Evolutionary conservation across 1,139 yeast species (phyloP).

Genomic region (Geotrichum cucujoidarum): DNA sequence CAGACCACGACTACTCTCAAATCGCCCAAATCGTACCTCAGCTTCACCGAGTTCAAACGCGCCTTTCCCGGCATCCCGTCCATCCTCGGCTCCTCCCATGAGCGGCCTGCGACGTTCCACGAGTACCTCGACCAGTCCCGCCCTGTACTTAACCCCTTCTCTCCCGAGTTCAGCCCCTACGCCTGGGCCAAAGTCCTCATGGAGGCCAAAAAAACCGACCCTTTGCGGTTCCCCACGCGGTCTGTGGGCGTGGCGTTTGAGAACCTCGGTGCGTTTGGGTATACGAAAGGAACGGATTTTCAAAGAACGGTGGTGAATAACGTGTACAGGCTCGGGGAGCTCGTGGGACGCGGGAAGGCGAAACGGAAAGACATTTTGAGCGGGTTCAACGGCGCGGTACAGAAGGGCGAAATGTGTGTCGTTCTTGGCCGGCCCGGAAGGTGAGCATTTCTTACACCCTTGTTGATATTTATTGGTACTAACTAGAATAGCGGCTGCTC

Average conservation of each 20-base stretch:
- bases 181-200: slow-evolving; percentile 72
- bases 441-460: slow-evolving; percentile 7
- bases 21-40: neutral
- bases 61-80: neutral
- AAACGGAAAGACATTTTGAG: slow-evolving; percentile 52
- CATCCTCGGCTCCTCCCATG: neutral
- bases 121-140: slow-evolving; percentile 4
- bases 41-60: neutral
- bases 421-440: slow-evolving; percentile 75
- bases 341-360: slow-evolving; percentile 31
- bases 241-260: slow-evolving; percentile 59
- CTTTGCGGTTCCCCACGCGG: slow-evolving; percentile 56
- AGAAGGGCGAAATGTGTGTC: slow-evolving; percentile 70
- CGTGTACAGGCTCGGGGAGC: neutral
- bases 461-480: slow-evolving; percentile 8
- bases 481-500: slow-evolving; percentile 66
- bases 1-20: neutral
- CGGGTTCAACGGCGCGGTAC: slow-evolving; percentile 61
- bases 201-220: slow-evolving; percentile 50
- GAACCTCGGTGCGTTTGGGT: slow-evolving; percentile 66
- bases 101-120: neutral
- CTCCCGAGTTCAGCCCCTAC: slow-evolving; percentile 54
- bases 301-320: slow-evolving; percentile 64
- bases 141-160: slow-evolving; percentile 46
- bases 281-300: slow-evolving; percentile 72